Evolutionary conservation across 805 yeast species (phyloP), one percentile per base, ranked within the genome.

Genomic region (Hanseniaspora pseudoguilliermondii): DNA sequence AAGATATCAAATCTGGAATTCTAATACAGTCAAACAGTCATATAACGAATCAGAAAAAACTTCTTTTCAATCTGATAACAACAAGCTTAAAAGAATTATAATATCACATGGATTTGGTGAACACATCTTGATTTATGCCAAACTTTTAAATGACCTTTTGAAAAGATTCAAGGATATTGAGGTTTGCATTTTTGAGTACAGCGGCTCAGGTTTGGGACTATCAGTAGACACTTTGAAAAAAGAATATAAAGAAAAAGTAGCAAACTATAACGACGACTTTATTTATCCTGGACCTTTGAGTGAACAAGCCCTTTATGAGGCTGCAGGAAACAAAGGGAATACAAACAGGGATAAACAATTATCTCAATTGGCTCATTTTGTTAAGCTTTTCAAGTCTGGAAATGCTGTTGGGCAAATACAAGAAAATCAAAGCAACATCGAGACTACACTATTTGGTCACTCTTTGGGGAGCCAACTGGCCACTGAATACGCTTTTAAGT

Each of bases 61-160:
- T 61, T 21, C 59, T 58, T 49, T 38, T 39, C 43, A 53, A 46
- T 15, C 32, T 44, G 39, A 60, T 53, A 35, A 54, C 46, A 53
- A 54, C 47, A 40, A 40, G n/a, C 15, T 32, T 41, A 46, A 38
- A 10, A 72, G 83, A 57, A 61, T 84, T 3, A 56, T 85, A 2
- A 73, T 76, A 57, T 78, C 84, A 3, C 95, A 85, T 66, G 95
- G 95, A 0, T 85, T 83, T 66, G 76, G 80, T 18, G 95, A 85
- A 61, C 74, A 73, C 56, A 71, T 79, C 11, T 62, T 65, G 20
- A 54, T 78, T 1, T 83, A 81, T 62, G 66, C 71, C 38, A 76
- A 78, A 52, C 62, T 77, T 32, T 76, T 78, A 64, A 89, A 85
- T 61, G 69, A 71, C 4, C 64, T 84, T 55, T 40, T 53, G 3